phyloP scores from a whole-genome alignment of 1,139 yeast species.

The Yamadazyma epiphylla region DNA sequence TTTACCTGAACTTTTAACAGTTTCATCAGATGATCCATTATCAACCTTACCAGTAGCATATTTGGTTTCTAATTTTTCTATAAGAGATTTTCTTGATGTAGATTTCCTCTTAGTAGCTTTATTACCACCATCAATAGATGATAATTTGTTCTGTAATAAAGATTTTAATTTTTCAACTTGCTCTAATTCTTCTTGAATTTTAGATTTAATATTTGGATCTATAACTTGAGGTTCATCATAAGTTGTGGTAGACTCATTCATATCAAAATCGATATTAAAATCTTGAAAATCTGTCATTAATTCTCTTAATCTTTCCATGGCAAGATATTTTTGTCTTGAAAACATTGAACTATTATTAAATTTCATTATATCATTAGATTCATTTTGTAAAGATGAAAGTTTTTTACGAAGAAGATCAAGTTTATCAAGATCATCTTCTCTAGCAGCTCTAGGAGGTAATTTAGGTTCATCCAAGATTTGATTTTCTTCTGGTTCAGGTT shows the following conservation, averaged over 20 bases:
- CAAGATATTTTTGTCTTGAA: conserved; percentile 55
- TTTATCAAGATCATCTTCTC: conserved; percentile 41
- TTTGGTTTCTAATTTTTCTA: conserved; percentile 42
- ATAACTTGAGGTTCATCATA: conserved; percentile 9
- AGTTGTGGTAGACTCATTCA: conserved; percentile 8
- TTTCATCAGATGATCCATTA: conserved; percentile 8
- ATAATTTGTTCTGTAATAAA: conserved; percentile 37
- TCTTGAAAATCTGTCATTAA: conserved; percentile 59
- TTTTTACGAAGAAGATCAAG: conserved; percentile 55
- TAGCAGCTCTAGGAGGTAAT: conserved; percentile 32
- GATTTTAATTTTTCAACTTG: conserved; percentile 45
- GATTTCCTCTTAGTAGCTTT: conserved; percentile 9
- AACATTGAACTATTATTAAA: conserved; percentile 59
- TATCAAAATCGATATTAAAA: conserved; percentile 52
- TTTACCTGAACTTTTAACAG: conserved; percentile 8
- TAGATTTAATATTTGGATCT: conserved; percentile 35
- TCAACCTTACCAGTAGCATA: conserved; percentile 45
- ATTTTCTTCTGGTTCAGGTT: conserved; percentile 9
- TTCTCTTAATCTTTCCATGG: conserved; percentile 64
- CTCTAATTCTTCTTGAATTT: conserved; percentile 39
- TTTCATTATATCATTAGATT: conserved; percentile 71
- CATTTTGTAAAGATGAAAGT: conserved; percentile 59
- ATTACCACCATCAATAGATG: conserved; percentile 12
- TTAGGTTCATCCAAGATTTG: conserved; percentile 11
- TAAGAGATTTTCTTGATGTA: conserved; percentile 13